Base-by-base conservation (phyloP, 768 basidiomycete species). In the Naganishia onofrii region DNA sequence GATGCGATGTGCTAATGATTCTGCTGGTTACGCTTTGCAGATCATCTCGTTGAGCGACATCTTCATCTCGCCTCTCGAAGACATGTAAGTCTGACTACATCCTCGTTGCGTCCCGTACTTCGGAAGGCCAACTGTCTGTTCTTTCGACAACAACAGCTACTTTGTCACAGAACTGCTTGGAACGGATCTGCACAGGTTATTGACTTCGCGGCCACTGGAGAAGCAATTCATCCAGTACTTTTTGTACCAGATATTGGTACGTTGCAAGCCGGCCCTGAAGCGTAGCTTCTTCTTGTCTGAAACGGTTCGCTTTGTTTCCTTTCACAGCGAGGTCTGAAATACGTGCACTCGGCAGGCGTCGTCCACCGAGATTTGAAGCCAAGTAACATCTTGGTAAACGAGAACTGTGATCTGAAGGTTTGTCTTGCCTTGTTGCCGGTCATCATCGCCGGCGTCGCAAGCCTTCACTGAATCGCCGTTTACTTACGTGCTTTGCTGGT, bases 151-250 rank as follows among this genome's bases (percentile, higher is more conserved):
- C 36, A 48, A 15, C 23, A 98, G 95, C 76, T 99, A 99, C 84
- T 99, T 99, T 79, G 96, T 99, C 65, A 99, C 96, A 19, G 96
- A 99, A 76, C 88, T 99, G 17, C 87, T 99, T 64, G 96, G 96
- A 55, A 99, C 96, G 73, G 96, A 99, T 84, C 86, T 99, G 17
- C 96, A 99, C 79, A 92, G 96, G 72, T 87, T 99, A 36, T 86
- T 99, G 75, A 98, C 96, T 21, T 95, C 93, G 32, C 86, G 96
- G 53, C 96, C 96, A 15, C 84, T 99, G 76, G 96, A 99, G 84
- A 98, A 99, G 84, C 96, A 99, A 80, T 99, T 99, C 82, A 98
- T 98, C 70, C 96, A 99, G 80, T 99, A 99, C 82, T 99, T 99
- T 85, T 84, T 99, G 31, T 99, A 99, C 83, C 96, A 99, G 82